Conservation (phyloP, 345 rosid genomes). For the Bretschneidera sinensis region DNA sequence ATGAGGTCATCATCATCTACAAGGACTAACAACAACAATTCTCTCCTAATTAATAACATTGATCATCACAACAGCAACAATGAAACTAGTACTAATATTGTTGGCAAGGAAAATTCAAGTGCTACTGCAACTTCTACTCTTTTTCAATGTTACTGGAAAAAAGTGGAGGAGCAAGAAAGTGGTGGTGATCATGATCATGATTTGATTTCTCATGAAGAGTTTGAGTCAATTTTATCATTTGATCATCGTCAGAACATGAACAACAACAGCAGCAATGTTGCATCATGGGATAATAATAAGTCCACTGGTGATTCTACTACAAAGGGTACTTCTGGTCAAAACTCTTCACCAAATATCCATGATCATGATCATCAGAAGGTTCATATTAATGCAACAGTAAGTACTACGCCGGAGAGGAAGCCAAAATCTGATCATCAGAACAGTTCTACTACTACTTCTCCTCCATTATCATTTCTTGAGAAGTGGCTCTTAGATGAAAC, state of each 20-base stretch:
- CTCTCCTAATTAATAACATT: slow-evolving; percentile 3
- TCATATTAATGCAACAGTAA: not conserved
- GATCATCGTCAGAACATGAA: slow-evolving; percentile 33
- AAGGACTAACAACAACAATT: slow-evolving; percentile 7
- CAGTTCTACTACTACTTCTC: slow-evolving; percentile 29
- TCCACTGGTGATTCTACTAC: slow-evolving; percentile 22
- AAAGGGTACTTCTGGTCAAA: slow-evolving; percentile 16
- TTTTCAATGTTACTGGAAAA: slow-evolving; percentile 22
- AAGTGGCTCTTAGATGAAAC: slow-evolving; percentile 95
- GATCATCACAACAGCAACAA: slow-evolving; percentile 6
- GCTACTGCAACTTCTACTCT: not conserved
- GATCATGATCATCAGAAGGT: slow-evolving; percentile 19
- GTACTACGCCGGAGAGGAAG: slow-evolving; percentile 11
- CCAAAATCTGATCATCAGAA: slow-evolving; percentile 24
- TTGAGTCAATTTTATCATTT: slow-evolving; percentile 51
- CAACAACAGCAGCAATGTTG: too few relatives aligned
- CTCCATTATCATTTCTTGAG: slow-evolving; percentile 83
- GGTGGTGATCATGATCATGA: slow-evolving; percentile 22
- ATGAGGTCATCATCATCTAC: slow-evolving; percentile 66
- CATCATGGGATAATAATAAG: slow-evolving; percentile 34
- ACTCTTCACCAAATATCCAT: too few relatives aligned
- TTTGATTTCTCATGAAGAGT: slow-evolving; percentile 45
- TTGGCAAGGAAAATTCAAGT: too few relatives aligned
- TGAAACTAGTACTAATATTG: not conserved
- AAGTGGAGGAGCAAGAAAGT: slow-evolving; percentile 41